A percentile compares a stretch with the other conserved stretches of the same genome.
phyloP scores from a whole-genome alignment of 2,329 filamentous ascomycete genomes.

The Claviceps sp. region DNA sequence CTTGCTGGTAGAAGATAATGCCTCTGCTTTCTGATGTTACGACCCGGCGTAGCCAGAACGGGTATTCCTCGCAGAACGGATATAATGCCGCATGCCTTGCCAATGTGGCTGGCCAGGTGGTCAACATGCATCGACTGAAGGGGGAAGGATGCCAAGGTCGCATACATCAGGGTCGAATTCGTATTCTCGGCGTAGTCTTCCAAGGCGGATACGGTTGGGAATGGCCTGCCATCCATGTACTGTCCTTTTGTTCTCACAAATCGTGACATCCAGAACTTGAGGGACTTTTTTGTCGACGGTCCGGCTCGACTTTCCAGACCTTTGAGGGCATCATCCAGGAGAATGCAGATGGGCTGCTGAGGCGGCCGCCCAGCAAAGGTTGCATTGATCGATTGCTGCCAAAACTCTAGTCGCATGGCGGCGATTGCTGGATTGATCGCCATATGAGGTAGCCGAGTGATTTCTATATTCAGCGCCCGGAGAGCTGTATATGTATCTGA shows the following conservation, averaged over 20 bases:
- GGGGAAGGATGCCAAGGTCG: conserved; percentile 67
- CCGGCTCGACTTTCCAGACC: conserved; percentile 37
- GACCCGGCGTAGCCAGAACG: conserved; percentile 62
- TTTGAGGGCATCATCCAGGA: conserved; percentile 61
- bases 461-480: conserved; percentile 83
- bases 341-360: conserved; percentile 79
- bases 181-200: conserved; percentile 91
- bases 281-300: conserved; percentile 30
- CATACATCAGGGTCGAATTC: conserved; percentile 83
- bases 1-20: conserved; percentile 24
- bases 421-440: conserved; percentile 82
- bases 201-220: conserved; percentile 55
- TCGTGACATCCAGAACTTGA: conserved; percentile 62
- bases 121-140: conserved; percentile 75
- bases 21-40: conserved; percentile 29
- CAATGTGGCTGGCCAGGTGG: conserved; percentile 87
- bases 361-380: conserved; percentile 68
- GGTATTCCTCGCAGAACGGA: conserved; percentile 80
- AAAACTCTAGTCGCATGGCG: conserved; percentile 85
- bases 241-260: conserved; percentile 72
- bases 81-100: conserved; percentile 81
- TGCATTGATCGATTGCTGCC: conserved; percentile 71
- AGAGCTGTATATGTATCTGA: conserved; percentile 81
- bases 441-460: conserved; percentile 78
- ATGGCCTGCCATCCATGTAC: conserved; percentile 73